Percentiles rank a stretch among this genome's conserved stretches.
Evolutionary conservation across 192 early-diverging fungal genomes (phyloP).

Genomic region (Linderina pennispora): DNA sequence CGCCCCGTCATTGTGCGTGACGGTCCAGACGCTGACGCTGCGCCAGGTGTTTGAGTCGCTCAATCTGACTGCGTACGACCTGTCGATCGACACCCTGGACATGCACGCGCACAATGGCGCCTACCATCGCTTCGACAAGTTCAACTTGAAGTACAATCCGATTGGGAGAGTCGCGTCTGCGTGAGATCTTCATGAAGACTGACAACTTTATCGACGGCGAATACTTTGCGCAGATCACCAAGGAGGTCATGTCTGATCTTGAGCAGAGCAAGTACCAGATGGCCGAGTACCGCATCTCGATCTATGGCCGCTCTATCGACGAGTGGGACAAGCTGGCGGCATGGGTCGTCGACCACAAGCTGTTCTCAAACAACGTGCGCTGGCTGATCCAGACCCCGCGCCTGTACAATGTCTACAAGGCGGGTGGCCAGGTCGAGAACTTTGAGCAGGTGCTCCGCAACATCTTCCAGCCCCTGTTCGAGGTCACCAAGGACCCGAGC

Average conservation of each 20-base stretch:
- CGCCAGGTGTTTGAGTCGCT: constrained; percentile 75
- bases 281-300: constrained; percentile 81
- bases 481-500: constrained; percentile 71
- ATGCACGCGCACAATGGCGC: constrained; percentile 92
- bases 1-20: constrained; percentile 77
- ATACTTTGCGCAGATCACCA: constrained; percentile 81
- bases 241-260: constrained; percentile 78
- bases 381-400: constrained; percentile 87
- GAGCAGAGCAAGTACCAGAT: constrained; percentile 85
- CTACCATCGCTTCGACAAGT: constrained; percentile 89
- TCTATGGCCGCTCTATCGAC: constrained; percentile 67
- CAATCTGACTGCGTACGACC: constrained; percentile 79
- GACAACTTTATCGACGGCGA: constrained; percentile 76
- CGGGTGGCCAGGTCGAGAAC: constrained; percentile 47
- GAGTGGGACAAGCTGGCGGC: constrained; percentile 89
- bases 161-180: constrained; percentile 80
- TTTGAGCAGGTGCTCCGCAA: constrained; percentile 74
- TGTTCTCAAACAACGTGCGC: constrained; percentile 80
- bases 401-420: constrained; percentile 76
- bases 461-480: constrained; percentile 79
- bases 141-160: constrained; percentile 90
- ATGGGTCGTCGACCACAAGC: constrained; percentile 82
- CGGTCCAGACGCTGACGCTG: constrained; percentile 63
- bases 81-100: constrained; percentile 83
- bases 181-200: constrained; percentile 88